Evolutionary conservation across 2,329 filamentous ascomycete genomes (phyloP).

Genomic region (Trichoderma sp.): DNA sequence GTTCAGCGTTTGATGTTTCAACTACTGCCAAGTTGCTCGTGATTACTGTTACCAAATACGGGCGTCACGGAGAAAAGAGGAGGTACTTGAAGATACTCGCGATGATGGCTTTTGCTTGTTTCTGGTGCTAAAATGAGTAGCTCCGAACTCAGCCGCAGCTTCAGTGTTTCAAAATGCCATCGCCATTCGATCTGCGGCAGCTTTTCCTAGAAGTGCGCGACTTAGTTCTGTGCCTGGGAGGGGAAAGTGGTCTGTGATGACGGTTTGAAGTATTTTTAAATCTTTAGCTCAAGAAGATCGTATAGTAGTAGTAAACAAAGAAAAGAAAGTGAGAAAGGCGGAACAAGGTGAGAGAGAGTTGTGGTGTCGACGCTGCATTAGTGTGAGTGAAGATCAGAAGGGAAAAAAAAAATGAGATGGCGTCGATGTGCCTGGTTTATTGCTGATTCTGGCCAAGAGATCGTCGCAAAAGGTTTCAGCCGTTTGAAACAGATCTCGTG

Average conservation of each 20-base stretch:
- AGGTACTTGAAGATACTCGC: not conserved
- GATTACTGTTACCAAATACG: not conserved
- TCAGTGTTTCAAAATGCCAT: not conserved
- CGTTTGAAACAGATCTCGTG: not conserved
- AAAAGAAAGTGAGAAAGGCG: not conserved
- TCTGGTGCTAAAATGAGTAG: not conserved
- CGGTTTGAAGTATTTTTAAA: not conserved
- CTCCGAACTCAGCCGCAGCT: conserved; percentile 9
- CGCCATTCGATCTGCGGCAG: not conserved
- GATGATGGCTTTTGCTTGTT: not conserved
- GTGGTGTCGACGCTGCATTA: not conserved
- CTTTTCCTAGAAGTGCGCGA: not conserved
- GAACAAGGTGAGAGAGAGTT: not conserved
- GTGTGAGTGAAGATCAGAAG: not conserved
- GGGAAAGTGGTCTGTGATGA: not conserved
- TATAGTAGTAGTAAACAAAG: not conserved
- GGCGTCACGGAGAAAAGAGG: not conserved
- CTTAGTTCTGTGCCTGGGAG: not conserved
- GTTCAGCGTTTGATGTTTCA: not conserved
- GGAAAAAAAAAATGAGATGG: not conserved
- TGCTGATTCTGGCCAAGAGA: not conserved
- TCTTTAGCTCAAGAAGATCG: not conserved
- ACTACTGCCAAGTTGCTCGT: not conserved
- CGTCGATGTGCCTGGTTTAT: not conserved
- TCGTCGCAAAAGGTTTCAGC: not conserved